Percentiles rank a stretch among this genome's conserved stretches.
Conservation (phyloP, 805 yeast genomes). For the Ogataea pignaliae region DNA sequence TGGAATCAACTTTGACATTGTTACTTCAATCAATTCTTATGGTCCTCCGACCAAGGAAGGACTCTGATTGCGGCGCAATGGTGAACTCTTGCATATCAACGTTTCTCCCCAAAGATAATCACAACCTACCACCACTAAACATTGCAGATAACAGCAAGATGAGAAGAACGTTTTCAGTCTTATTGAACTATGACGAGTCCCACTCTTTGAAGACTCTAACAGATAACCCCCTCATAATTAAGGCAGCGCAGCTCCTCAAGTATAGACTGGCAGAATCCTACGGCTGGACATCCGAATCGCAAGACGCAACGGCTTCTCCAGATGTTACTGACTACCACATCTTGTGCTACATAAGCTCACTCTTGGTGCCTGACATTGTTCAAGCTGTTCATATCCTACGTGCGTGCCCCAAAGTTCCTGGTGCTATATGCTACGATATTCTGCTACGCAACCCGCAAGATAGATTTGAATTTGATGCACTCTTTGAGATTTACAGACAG, state of each 20-base stretch:
- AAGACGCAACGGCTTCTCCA: neutral
- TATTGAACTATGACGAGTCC: neutral
- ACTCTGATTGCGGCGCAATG: neutral
- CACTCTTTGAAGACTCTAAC: neutral
- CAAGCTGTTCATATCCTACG: constrained; percentile 15
- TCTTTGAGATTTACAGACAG: constrained; percentile 20
- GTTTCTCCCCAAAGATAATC: neutral
- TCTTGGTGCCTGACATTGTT: constrained; percentile 19
- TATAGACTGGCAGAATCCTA: constrained; percentile 17
- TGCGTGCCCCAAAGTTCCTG: constrained; percentile 18
- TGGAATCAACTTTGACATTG: neutral
- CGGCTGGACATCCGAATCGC: constrained; percentile 14
- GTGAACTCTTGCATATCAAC: neutral
- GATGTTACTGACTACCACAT: constrained; percentile 18
- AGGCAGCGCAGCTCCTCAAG: constrained; percentile 16
- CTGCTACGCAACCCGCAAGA: constrained; percentile 22
- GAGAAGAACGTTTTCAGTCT: neutral
- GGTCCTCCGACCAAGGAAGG: constrained; percentile 5
- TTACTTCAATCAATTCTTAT: neutral
- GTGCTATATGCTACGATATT: constrained; percentile 26
- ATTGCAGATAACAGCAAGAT: neutral
- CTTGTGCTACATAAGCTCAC: constrained; percentile 25
- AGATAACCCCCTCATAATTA: constrained; percentile 1
- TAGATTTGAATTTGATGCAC: constrained; percentile 22
- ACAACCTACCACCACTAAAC: neutral